A percentile compares a stretch with the other conserved stretches of the same genome.
Conservation (phyloP, 495 filamentous ascomycete genomes). For the Penicillium macrosclerotiorum region DNA sequence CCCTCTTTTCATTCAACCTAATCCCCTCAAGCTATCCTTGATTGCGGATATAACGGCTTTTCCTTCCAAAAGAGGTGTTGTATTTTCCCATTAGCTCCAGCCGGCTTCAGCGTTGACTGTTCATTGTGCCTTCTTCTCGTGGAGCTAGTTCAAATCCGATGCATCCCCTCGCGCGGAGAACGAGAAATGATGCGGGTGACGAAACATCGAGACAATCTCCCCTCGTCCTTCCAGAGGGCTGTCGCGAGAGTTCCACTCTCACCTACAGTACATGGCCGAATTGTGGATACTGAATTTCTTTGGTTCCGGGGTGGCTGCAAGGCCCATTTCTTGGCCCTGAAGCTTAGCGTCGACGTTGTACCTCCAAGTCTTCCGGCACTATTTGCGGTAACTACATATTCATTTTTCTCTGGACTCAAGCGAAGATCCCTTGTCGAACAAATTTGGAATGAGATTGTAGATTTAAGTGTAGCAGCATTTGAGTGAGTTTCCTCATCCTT, state of each 20-base stretch:
- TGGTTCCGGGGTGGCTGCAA: not conserved
- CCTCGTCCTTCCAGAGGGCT: not conserved
- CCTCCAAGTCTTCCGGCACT: not conserved
- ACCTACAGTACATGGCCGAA: not conserved
- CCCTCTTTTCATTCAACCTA: not conserved
- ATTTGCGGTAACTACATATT: too few species aligned
- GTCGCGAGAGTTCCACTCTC: not conserved
- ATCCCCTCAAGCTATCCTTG: not conserved
- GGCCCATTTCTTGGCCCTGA: constrained; percentile 1
- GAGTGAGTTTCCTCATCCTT: too few species aligned
- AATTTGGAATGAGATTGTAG: too few species aligned
- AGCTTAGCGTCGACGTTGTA: constrained; percentile 3
- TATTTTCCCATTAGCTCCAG: not conserved
- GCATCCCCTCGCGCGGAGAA: constrained; percentile 11
- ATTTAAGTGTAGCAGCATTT: too few species aligned
- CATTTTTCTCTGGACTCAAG: not conserved
- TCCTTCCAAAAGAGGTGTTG: constrained; percentile 1
- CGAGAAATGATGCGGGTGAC: not conserved
- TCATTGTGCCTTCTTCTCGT: not conserved
- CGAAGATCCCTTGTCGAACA: not conserved
- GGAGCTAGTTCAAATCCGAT: constrained; percentile 4
- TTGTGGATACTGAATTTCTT: not conserved
- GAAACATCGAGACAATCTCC: not conserved
- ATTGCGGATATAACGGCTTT: not conserved
- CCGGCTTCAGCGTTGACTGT: not conserved